Conservation (phyloP, 352 stramenopile genomes). For the Phytophthora boehmeriae region DNA sequence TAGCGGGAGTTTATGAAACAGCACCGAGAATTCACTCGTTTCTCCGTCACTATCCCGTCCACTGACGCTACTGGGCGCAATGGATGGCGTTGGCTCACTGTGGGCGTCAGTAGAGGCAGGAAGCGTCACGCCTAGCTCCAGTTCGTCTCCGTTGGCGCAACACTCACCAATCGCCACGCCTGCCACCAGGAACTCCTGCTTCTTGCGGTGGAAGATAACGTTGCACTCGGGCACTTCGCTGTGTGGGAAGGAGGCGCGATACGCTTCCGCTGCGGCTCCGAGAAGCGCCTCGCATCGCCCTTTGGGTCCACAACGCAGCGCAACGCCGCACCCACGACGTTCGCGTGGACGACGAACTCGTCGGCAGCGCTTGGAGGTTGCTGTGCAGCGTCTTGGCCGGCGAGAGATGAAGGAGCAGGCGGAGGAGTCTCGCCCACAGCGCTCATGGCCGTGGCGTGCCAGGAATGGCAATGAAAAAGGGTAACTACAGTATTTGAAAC, state of each 20-base stretch:
- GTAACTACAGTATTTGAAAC: too few relatives aligned
- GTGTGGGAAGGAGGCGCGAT: slow-evolving; percentile 56
- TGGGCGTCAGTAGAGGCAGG: slow-evolving; percentile 11
- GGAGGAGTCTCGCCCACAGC: slow-evolving; percentile 9
- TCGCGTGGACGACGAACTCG: slow-evolving; percentile 49
- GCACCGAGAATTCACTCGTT: slow-evolving; percentile 68
- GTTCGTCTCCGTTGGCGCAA: slow-evolving; percentile 60
- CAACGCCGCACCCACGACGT: slow-evolving; percentile 61
- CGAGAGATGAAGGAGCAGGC: slow-evolving; percentile 13
- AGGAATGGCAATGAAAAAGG: too few relatives aligned
- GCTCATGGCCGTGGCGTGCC: too few relatives aligned
- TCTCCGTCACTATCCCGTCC: slow-evolving; percentile 27
- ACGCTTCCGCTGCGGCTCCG: slow-evolving; percentile 64
- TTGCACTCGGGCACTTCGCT: slow-evolving; percentile 82
- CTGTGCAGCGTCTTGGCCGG: slow-evolving; percentile 14
- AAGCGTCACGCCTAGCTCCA: slow-evolving; percentile 65
- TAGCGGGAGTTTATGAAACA: slow-evolving; percentile 87
- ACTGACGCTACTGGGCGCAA: slow-evolving; percentile 32
- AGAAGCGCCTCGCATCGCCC: slow-evolving; percentile 78
- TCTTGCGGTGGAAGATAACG: slow-evolving; percentile 68
- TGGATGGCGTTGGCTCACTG: slow-evolving; percentile 6
- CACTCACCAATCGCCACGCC: slow-evolving; percentile 54
- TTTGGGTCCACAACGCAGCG: slow-evolving; percentile 57
- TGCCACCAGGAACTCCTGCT: slow-evolving; percentile 56
- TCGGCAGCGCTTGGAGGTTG: slow-evolving; percentile 15